These are phyloP conservation scores for Histomonas meleagridis DNA, from an alignment of 208 protist genomes.

Conservation along the genomic window DNA sequence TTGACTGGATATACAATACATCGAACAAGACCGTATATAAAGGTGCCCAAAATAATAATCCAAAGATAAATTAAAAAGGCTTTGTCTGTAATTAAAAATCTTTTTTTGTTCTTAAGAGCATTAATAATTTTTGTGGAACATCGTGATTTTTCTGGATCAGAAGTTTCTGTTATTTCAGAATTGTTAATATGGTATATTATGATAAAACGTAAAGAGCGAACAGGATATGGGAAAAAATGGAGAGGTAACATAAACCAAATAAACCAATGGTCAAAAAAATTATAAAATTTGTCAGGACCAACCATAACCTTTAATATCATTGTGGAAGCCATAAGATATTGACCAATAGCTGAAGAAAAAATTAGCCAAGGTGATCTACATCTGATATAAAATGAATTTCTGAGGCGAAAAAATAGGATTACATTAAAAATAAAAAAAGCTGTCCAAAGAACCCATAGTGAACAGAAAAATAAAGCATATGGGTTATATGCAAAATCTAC, in stretches of 20 bases:
- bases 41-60: neutral
- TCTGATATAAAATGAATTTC: neutral
- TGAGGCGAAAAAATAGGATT: neutral
- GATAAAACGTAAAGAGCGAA: neutral
- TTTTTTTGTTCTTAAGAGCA: neutral
- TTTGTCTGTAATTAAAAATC: neutral
- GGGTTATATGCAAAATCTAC: neutral
- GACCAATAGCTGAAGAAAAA: slow-evolving; percentile 23
- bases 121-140: neutral
- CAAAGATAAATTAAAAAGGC: neutral
- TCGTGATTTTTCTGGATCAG: neutral
- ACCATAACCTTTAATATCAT: neutral
- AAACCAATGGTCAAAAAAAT: neutral
- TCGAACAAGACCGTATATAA: neutral
- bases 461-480: neutral
- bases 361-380: neutral
- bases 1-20: neutral
- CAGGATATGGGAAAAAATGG: slow-evolving; percentile 3
- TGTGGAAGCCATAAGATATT: neutral
- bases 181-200: neutral
- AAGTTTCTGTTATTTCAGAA: neutral
- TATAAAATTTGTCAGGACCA: neutral
- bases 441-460: neutral
- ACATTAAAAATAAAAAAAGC: neutral
- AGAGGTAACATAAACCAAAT: neutral